These are phyloP conservation scores for Nakazawaea siamensis DNA, from an alignment of 805 yeast species.

Conservation along the genomic window DNA sequence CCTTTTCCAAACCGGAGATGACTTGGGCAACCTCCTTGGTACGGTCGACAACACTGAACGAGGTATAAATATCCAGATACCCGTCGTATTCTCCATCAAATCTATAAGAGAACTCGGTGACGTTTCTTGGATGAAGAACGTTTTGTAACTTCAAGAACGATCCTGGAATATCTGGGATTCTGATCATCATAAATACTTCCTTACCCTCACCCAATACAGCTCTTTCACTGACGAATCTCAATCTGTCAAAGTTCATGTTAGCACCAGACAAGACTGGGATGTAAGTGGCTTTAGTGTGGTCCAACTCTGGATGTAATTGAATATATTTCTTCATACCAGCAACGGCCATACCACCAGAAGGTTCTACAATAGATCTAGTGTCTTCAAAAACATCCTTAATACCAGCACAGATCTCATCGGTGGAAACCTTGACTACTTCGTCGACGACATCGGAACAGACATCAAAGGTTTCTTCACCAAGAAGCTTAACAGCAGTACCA, in stretches of 20 bases:
- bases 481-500: conserved; percentile 89
- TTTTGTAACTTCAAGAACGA: conserved; percentile 73
- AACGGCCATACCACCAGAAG: conserved; percentile 93
- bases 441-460: conserved; percentile 72
- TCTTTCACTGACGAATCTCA: conserved; percentile 93
- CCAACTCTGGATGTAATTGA: conserved; percentile 55
- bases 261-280: conserved; percentile 92
- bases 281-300: conserved; percentile 62
- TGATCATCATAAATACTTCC: conserved; percentile 85
- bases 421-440: conserved; percentile 74
- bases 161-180: conserved; percentile 91
- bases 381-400: conserved; percentile 95
- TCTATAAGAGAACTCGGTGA: conserved; percentile 93
- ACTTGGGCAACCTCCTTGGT: conserved; percentile 65
- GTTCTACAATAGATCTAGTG: conserved; percentile 89
- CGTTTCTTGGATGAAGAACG: conserved; percentile 76
- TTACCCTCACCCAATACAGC: conserved; percentile 98
- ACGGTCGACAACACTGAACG: conserved; percentile 77
- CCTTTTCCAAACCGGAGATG: conserved; percentile 43
- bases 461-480: conserved; percentile 90
- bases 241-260: conserved; percentile 94
- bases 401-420: conserved; percentile 94
- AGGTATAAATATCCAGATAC: conserved; percentile 75
- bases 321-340: conserved; percentile 91
- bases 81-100: conserved; percentile 37